Base-by-base conservation (phyloP, 306 rosid species). In the Potentilla sterilis region DNA sequence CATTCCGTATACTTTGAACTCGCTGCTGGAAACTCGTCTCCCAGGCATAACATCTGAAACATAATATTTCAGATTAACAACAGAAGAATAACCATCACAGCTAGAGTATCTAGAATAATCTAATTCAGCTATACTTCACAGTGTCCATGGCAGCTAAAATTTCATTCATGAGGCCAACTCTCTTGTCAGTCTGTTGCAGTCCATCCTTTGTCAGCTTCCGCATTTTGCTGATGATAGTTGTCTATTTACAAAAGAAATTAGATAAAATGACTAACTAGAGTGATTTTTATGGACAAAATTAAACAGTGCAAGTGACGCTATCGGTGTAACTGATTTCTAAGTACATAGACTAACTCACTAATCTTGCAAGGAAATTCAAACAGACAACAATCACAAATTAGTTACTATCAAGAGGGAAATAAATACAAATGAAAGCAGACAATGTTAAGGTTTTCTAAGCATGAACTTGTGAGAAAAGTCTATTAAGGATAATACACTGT, bases 31-130 rank as follows among this genome's bases (percentile, higher is more conserved):
- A 91, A 86, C 98, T 93, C 73, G 86, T 81, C 80, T 91, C 96
- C 98, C 97, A 93, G 58, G 98, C 94, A 81, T 89, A 93, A 82
- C 96, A 89, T 86, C 98, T 91, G 89, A 72, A 83, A 85, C 46
- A 80, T 75, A 52, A 74, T 76, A 70, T 67, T 51, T 81, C 79
- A 81, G 79, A 75, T 69, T 66, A 69, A n/a, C 55, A 67, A 58
- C n/a, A 73, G 61, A 64, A 80, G 12, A 81, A 72, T 73, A 2
- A 57, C 16, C 57, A 63, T 75, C 54, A 82, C 58, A 2, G 41
- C 16, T 47, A 28, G 66, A 47, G 44, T 28, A 37, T 24, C 81
- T 15, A 43, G 3, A 42, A 75, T 61, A 12, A 28, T 70, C 52
- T 32, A 46, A 84, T 37, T 16, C 38, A 70, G 68, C 47, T 90